Conservation (phyloP, 768 basidiomycete genomes). For the Termitomyces sp. region DNA sequence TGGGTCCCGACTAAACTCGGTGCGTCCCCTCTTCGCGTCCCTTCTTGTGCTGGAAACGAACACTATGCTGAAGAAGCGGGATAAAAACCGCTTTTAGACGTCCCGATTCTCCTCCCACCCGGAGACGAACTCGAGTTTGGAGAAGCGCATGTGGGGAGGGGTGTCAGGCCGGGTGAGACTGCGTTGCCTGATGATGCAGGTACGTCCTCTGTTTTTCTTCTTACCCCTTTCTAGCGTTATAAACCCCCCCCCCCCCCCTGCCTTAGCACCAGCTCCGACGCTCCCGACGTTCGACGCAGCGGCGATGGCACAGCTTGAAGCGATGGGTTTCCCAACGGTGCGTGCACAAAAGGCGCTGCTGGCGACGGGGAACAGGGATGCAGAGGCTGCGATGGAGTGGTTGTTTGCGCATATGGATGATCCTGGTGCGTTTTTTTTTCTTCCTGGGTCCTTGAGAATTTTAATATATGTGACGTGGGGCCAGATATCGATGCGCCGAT, state of each 20-base stretch:
- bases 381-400: conserved; percentile 93
- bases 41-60: too few relatives aligned
- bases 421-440: conserved; percentile 46
- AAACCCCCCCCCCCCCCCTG: not conserved
- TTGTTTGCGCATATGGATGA: conserved; percentile 95
- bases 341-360: conserved; percentile 88
- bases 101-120: conserved; percentile 70
- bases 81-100: conserved; percentile 50
- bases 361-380: conserved; percentile 73
- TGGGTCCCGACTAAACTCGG: conserved; percentile 97
- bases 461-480: not conserved
- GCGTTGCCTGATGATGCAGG: conserved; percentile 57
- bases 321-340: conserved; percentile 86
- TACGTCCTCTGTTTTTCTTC: not conserved
- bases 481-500: conserved; percentile 87
- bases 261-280: conserved; percentile 19
- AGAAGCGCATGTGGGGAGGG: conserved; percentile 55
- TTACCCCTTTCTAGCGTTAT: too few relatives aligned
- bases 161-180: conserved; percentile 63
- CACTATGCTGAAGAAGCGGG: not conserved
- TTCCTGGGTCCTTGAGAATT: not conserved
- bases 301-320: conserved; percentile 72
- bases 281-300: conserved; percentile 67
- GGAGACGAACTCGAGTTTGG: conserved; percentile 57
- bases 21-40: conserved; percentile 24